Evolutionary conservation across 129 eudicot genomes (phyloP).

Genomic region (Tagetes patula): DNA sequence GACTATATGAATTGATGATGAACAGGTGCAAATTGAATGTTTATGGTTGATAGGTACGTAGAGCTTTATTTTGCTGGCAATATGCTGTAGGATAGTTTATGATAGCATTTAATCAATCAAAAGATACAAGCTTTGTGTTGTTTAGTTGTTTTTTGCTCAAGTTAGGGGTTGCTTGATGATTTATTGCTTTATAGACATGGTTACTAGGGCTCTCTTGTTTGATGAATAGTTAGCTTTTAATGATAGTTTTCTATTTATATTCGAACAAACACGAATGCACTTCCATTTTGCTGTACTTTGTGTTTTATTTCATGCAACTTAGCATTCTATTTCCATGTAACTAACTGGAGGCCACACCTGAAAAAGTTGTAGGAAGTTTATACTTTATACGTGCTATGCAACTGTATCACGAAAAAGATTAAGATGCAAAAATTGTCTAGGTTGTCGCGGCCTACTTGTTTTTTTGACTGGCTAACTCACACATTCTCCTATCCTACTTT

Average conservation of each 20-base stretch:
- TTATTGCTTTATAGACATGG: neutral
- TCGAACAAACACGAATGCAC: conserved; percentile 10
- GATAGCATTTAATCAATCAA: neutral
- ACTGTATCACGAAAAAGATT: neutral
- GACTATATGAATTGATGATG: neutral
- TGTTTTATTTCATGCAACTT: neutral
- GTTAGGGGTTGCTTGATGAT: conserved; percentile 4
- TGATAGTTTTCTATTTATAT: neutral
- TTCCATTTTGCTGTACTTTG: neutral
- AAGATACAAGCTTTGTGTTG: neutral
- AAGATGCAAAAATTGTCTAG: neutral
- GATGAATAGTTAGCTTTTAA: neutral
- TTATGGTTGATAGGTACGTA: neutral
- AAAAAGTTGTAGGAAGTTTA: neutral
- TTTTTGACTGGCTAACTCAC: no score
- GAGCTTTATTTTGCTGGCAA: neutral
- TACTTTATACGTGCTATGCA: neutral
- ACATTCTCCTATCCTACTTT: no score
- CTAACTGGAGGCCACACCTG: neutral
- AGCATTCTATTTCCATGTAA: neutral
- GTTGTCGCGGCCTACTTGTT: neutral
- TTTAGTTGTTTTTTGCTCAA: neutral
- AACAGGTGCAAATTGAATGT: conserved; percentile 15
- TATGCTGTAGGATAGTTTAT: neutral
- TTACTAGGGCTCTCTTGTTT: neutral